Evolutionary conservation across 2,329 filamentous ascomycete species (phyloP), one percentile per base, ranked within the genome.

Genomic region (Cladorrhinum sp.): DNA sequence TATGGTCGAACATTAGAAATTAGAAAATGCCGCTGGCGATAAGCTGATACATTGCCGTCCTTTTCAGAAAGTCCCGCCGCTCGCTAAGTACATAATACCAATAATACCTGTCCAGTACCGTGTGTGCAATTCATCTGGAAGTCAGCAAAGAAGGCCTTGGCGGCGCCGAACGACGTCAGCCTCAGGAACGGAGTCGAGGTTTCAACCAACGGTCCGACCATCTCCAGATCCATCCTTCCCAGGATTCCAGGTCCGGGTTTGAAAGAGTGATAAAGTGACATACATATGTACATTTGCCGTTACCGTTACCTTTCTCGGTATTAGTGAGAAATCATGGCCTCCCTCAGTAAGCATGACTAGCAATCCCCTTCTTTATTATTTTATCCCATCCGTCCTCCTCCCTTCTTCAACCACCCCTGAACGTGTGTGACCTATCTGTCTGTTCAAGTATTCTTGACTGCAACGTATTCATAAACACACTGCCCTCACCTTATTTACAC

Each of bases 271-370:
- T 13, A 32, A 32, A 32, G 29, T 25, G 50, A 50, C 29, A 59
- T 25, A 25, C n/a, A 12, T 38, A 41, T 38, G n/a, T 62, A 23
- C 32, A 50, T 36, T 18, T 62, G 16, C 50, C 50, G 58, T 29
- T 55, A 66, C 36, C 16, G 36, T n/a, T 41, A 41, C 36, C 36
- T 41, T 41, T 41, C 29, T 16, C 18, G 50, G 32, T 50, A 25
- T 12, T 36, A 57, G 50, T 22, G 29, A 41, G 36, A 57, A 64
- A 53, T 58, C 55, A 70, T 70, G 68, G 61, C 67, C 53, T 67
- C 68, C 58, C 68, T 70, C 65, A 70, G 68, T 70, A 70, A 70
- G 68, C 66, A 49, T 59, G 48, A 53, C 54, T 60, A 48, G 55
- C 53, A 45, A 23, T 53, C 41, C 58, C 38, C 45, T 59, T 49